phyloP scores from a whole-genome alignment of 2,329 filamentous ascomycete species.

The Colletotrichum echinochloae region DNA sequence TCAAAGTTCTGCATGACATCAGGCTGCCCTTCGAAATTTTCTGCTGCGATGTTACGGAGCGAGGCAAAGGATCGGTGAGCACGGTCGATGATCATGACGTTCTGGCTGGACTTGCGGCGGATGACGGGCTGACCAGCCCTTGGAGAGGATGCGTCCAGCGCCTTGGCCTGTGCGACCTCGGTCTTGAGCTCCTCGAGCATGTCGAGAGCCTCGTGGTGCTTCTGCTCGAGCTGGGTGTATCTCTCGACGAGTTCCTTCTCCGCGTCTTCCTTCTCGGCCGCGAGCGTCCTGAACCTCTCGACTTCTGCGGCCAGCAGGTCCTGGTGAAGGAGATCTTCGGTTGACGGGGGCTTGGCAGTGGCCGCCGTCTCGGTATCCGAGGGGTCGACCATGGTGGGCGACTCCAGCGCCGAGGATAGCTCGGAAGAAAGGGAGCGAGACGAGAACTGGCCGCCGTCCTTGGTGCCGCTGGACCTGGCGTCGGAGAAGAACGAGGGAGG shows the following conservation, averaged over 20 bases:
- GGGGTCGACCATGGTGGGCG: conserved; percentile 72
- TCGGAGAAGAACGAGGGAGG: conserved; percentile 89
- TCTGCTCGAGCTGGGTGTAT: conserved; percentile 84
- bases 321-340: conserved; percentile 54
- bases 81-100: conserved; percentile 86
- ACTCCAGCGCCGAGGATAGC: conserved; percentile 87
- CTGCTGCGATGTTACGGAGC: conserved; percentile 86
- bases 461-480: conserved; percentile 76
- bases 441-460: conserved; percentile 74
- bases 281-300: conserved; percentile 75
- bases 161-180: conserved; percentile 83
- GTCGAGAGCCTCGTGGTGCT: conserved; percentile 84
- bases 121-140: conserved; percentile 81
- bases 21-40: conserved; percentile 84
- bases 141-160: conserved; percentile 67
- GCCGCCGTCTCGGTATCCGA: conserved; percentile 68
- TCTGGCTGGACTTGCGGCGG: conserved; percentile 92
- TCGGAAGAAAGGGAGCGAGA: conserved; percentile 95
- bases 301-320: conserved; percentile 71
- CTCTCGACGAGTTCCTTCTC: conserved; percentile 79
- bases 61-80: conserved; percentile 92
- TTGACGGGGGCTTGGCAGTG: conserved; percentile 57
- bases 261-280: conserved; percentile 81
- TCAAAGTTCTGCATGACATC: conserved; percentile 95
- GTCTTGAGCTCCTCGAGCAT: conserved; percentile 92